A percentile compares a stretch with the other conserved stretches of the same genome.
Conservation (phyloP, 2,329 filamentous ascomycete species). For the Aspergillus tanneri region DNA sequence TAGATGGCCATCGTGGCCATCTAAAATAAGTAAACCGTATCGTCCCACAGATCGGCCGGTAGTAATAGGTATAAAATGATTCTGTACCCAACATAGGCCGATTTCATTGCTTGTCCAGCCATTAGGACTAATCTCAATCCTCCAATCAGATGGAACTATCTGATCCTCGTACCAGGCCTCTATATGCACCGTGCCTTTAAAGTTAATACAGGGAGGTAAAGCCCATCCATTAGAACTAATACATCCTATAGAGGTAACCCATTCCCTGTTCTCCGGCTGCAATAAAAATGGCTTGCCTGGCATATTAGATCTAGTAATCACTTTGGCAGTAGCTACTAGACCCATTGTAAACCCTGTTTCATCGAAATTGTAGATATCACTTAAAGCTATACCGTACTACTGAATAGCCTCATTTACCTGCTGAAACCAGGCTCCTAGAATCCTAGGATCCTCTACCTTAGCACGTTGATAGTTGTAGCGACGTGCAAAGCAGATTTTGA, state of each 20-base stretch:
- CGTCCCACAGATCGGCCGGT: not conserved
- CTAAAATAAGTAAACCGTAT: not conserved
- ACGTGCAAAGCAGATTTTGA: not conserved
- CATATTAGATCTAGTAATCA: not conserved
- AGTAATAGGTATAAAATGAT: not conserved
- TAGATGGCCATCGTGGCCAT: not conserved
- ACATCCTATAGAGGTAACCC: not conserved
- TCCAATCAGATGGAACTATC: not conserved
- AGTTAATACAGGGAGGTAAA: not conserved
- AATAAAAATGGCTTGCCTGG: not conserved
- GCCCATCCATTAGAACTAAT: not conserved
- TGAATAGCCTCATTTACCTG: constrained; percentile 6
- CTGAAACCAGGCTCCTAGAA: constrained; percentile 10
- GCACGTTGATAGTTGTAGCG: not conserved
- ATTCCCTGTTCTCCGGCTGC: not conserved
- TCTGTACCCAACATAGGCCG: not conserved
- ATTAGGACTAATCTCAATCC: not conserved
- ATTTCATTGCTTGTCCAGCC: not conserved
- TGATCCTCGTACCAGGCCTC: not conserved
- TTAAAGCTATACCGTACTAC: constrained; percentile 12
- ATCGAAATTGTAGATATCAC: constrained; percentile 20
- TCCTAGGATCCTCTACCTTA: not conserved
- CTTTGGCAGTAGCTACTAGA: constrained; percentile 12
- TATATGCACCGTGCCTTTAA: not conserved
- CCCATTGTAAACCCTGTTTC: constrained; percentile 18